Percentiles rank a stretch among this genome's conserved stretches.
Evolutionary conservation across 257 asterid genomes (phyloP).

Genomic region (Prunella vulgaris): DNA sequence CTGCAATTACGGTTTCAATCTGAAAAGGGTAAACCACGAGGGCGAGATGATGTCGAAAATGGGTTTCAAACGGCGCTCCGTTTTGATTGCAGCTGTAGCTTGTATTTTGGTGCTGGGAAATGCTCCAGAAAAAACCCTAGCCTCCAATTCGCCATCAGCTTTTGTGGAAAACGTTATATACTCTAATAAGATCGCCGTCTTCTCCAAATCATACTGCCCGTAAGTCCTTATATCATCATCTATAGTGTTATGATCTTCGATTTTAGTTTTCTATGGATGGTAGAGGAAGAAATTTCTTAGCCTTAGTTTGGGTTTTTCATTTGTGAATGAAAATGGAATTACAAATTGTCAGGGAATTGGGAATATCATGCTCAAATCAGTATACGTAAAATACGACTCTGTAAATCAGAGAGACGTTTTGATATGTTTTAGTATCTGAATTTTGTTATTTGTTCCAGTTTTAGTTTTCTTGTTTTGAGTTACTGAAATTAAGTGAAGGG

Average conservation of each 20-base stretch:
- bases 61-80: slow-evolving; percentile 34
- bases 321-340: not conserved
- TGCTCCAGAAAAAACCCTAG: slow-evolving; percentile 45
- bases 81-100: slow-evolving; percentile 41
- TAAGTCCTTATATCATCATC: slow-evolving; percentile 28
- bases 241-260: not conserved
- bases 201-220: slow-evolving; percentile 99
- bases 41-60: slow-evolving; percentile 20
- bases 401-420: not conserved
- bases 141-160: slow-evolving; percentile 81
- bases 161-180: slow-evolving; percentile 77
- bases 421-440: not conserved
- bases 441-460: not conserved
- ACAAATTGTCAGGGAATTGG: not conserved
- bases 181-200: slow-evolving; percentile 78
- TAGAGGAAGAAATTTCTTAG: not conserved
- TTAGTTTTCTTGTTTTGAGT: not conserved
- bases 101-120: slow-evolving; percentile 39
- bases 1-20: slow-evolving; percentile 22
- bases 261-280: not conserved
- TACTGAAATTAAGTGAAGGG: not conserved
- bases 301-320: not conserved
- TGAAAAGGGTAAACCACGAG: slow-evolving; percentile 18
- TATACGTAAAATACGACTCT: not conserved
- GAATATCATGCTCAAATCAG: not conserved